Base-by-base conservation (phyloP, 768 basidiomycete species). In the Dentipellis fragilis region DNA sequence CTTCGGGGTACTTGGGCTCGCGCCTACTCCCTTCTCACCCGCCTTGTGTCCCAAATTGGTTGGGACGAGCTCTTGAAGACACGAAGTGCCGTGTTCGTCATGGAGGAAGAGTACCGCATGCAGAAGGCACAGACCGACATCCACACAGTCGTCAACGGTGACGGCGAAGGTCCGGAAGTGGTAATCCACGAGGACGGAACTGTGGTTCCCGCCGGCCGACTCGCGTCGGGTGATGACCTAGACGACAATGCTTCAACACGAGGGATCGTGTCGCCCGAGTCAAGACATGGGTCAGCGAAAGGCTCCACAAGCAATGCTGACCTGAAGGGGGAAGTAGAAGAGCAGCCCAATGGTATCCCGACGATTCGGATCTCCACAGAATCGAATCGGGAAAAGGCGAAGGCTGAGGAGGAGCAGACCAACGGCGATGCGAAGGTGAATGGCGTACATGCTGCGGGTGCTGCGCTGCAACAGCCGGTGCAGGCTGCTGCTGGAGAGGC, bases 41-140 rank as follows among this genome's bases (percentile, higher is more conserved):
- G 86, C 1, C 84, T 99, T 21, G 96, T 97, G 35, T 83, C 88
- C 0, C 86, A 92, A 60, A 93, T 99, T 62, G 96, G 96, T 0
- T 99, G 96, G 96, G 96, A 99, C 71, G 96, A 98, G 73, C 80
- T 98, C 2, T 78, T 99, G 55, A 93, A 93, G 74, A 88, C 90
- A 12, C 85, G 96, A 79, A 93, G 90, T 68, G 72, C 76, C 38
- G 96, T 99, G 12, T 98, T 99, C 69, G 96, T 99, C 40, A 99
- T 99, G 96, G 96, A 98, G 68, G 95, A 99, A 67, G 96, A 99
- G 68, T 99, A 99, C 67, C 80, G 96, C 38, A 88, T 90, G 84
- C 95, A 97, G 73, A 97, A 97, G 67, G 85, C 88, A 2, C 81
- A 88, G 5, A 73, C 67, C 2, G 90, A 93, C 29, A 74, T 87